These are phyloP conservation scores for Exophiala mesophila DNA, from an alignment of 2,329 filamentous ascomycete genomes.

Conservation along the genomic window DNA sequence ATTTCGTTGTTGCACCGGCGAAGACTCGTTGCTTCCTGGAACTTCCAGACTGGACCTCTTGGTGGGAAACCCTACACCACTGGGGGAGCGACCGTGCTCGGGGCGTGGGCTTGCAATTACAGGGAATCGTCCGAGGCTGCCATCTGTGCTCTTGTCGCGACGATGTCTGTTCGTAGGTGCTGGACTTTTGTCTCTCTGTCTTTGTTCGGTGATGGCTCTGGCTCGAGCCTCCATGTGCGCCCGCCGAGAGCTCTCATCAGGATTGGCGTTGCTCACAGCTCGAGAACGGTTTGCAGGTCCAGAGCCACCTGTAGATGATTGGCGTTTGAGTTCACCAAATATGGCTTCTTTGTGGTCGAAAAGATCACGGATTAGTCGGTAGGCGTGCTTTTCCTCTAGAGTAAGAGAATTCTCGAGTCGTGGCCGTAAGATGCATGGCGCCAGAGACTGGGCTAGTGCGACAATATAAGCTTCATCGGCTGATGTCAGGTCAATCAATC, in stretches of 20 bases:
- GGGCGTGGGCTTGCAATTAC: constrained; percentile 80
- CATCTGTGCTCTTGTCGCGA: constrained; percentile 69
- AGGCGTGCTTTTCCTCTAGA: constrained; percentile 90
- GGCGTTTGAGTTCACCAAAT: constrained; percentile 89
- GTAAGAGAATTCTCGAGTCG: constrained; percentile 83
- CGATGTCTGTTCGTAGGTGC: constrained; percentile 54
- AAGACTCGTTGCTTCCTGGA: constrained; percentile 54
- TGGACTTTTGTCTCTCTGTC: constrained; percentile 71
- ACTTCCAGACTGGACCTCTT: constrained; percentile 73
- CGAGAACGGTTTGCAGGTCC: constrained; percentile 40
- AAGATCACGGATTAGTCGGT: constrained; percentile 83
- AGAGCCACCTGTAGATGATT: constrained; percentile 33
- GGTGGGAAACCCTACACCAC: constrained; percentile 41
- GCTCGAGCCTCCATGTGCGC: constrained; percentile 92
- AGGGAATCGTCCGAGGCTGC: constrained; percentile 50
- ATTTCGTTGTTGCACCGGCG: constrained; percentile 37
- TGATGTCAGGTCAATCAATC: constrained; percentile 91
- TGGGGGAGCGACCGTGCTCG: constrained; percentile 37
- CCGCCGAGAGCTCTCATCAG: constrained; percentile 90
- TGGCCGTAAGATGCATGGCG: constrained; percentile 82
- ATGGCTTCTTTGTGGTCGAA: constrained; percentile 93
- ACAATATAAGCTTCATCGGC: constrained; percentile 83
- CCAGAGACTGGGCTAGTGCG: constrained; percentile 67
- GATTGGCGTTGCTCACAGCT: constrained; percentile 59
- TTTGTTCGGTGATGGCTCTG: constrained; percentile 67